These are phyloP conservation scores for Xylaria intraflava DNA, from an alignment of 495 filamentous ascomycete species.

Conservation along the genomic window DNA sequence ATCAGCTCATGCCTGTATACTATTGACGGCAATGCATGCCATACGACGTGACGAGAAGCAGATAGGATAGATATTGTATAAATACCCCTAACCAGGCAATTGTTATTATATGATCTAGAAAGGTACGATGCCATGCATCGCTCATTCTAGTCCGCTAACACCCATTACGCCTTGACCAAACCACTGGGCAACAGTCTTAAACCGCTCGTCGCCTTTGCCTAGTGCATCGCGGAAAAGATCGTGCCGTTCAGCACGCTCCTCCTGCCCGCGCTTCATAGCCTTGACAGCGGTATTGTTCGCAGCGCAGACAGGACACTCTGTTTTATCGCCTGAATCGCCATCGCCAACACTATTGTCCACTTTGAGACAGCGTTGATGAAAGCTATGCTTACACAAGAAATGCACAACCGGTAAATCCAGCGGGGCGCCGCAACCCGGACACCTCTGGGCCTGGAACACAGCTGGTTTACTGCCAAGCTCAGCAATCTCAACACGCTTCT, in stretches of 20 bases:
- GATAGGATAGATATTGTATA: constrained; percentile 1
- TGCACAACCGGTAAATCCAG: constrained; percentile 87
- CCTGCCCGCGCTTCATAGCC: constrained; percentile 77
- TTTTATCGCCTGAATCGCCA: constrained; percentile 50
- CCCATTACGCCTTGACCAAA: constrained; percentile 91
- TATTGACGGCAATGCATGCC: neutral
- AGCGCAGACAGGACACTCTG: constrained; percentile 81
- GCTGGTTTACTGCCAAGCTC: constrained; percentile 70
- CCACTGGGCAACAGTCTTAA: constrained; percentile 85
- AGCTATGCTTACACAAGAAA: constrained; percentile 93
- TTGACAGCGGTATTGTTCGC: constrained; percentile 76
- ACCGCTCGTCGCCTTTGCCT: constrained; percentile 71
- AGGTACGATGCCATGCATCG: neutral
- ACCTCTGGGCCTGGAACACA: constrained; percentile 86
- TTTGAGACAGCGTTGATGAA: constrained; percentile 79
- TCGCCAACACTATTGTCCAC: constrained; percentile 17
- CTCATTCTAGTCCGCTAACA: constrained; percentile 11
- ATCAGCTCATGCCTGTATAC: neutral
- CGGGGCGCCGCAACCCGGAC: constrained; percentile 64
- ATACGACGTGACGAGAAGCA: neutral
- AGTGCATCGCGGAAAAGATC: constrained; percentile 82
- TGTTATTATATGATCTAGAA: constrained; percentile 1
- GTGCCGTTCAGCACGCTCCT: constrained; percentile 81
- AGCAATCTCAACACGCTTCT: constrained; percentile 68
- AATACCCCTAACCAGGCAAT: neutral